A percentile compares a stretch with the other conserved stretches of the same genome.
Evolutionary conservation across 371 early-diverging fungal genomes (phyloP).

Genomic region (Rhizopus stolonifer): DNA sequence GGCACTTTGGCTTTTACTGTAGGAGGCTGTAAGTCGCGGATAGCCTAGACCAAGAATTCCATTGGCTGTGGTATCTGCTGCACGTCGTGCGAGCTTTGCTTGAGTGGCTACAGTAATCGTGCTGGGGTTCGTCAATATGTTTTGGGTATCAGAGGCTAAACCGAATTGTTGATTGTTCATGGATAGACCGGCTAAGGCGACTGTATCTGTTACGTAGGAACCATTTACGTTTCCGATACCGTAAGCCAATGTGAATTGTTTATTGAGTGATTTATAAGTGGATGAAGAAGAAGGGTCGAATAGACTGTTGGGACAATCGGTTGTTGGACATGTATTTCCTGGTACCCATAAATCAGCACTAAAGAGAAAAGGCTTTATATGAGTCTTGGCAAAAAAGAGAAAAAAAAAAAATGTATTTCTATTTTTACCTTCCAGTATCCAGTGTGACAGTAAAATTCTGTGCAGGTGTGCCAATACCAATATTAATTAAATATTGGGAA

Average conservation of each 20-base stretch:
- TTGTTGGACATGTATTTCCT: conserved; percentile 31
- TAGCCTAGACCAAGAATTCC: conserved; percentile 51
- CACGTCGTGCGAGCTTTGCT: not conserved
- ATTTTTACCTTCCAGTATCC: conserved; percentile 49
- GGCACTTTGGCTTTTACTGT: conserved; percentile 17
- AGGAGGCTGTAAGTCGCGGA: conserved; percentile 35
- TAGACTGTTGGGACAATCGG: conserved; percentile 34
- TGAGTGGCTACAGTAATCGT: conserved; percentile 18
- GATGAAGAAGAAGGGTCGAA: conserved; percentile 30
- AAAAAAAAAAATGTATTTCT: too few species aligned
- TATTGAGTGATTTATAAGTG: conserved; percentile 25
- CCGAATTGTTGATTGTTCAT: conserved; percentile 45
- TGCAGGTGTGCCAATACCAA: conserved; percentile 40
- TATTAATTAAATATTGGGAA: conserved; percentile 34
- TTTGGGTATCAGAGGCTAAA: conserved; percentile 26
- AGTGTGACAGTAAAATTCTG: conserved; percentile 43
- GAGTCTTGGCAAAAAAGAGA: conserved; percentile 10
- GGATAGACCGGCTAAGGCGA: conserved; percentile 31
- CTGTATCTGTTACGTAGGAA: conserved; percentile 41
- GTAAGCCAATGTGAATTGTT: conserved; percentile 29
- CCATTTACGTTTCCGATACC: conserved; percentile 48
- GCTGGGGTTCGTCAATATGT: conserved; percentile 37
- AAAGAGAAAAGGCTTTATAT: not conserved
- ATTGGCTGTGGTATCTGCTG: conserved; percentile 17
- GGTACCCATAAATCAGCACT: conserved; percentile 54